Conservation (phyloP, 2,329 filamentous ascomycete species). For the Fusarium sp. region DNA sequence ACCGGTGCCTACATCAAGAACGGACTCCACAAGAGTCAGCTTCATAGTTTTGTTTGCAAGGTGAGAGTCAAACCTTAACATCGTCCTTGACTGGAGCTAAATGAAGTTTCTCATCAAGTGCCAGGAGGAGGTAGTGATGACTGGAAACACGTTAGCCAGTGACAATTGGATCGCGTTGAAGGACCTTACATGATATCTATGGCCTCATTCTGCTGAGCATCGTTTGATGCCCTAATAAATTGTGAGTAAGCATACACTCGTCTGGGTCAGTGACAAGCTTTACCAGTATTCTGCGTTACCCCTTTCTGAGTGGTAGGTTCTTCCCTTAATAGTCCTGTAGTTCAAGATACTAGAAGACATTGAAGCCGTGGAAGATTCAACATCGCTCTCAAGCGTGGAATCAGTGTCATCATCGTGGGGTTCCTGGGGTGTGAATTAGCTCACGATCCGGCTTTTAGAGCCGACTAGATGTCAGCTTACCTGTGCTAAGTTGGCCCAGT, state of each 20-base stretch:
- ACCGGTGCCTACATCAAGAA: constrained; percentile 34
- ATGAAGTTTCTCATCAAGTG: constrained; percentile 23
- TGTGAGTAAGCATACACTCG: rapidly evolving
- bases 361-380: constrained; percentile 31
- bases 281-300: constrained; percentile 28
- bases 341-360: constrained; percentile 29
- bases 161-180: rapidly evolving
- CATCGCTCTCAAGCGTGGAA: constrained; percentile 5
- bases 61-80: constrained; percentile 1
- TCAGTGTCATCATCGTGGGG: constrained; percentile 2
- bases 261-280: neutral
- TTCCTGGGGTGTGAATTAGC: neutral
- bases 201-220: constrained; percentile 32
- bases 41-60: rapidly evolving
- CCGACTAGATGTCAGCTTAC: neutral
- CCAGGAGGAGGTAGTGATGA: constrained; percentile 20
- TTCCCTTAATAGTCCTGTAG: constrained; percentile 30
- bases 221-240: constrained; percentile 24
- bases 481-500: constrained; percentile 5
- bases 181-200: constrained; percentile 30
- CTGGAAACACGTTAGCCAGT: neutral
- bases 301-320: constrained; percentile 28
- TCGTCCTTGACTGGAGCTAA: constrained; percentile 17
- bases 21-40: neutral
- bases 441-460: too few relatives aligned